Base-by-base conservation (phyloP, 148 eudicot species). In the Camellia lanceoleosa region DNA sequence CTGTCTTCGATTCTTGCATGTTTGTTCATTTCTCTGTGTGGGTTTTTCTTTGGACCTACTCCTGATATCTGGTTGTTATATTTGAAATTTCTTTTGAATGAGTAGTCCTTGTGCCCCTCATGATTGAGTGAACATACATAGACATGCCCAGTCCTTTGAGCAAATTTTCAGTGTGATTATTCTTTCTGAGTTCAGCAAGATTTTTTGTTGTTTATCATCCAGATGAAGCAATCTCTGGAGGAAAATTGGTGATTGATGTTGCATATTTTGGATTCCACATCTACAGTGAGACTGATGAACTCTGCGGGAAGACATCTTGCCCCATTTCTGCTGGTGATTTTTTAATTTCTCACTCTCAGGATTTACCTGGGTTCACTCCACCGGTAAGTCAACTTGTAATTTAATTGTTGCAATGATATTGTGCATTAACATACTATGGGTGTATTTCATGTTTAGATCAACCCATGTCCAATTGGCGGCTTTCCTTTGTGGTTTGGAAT, bases 311-410 rank as follows among this genome's bases (percentile, higher is more conserved):
- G 87, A 91, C 94, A 7, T 63, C 88, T 46, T 95, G 98, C 86
- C 98, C 98, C 18, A 81, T 89, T 79, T 74, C 91, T 42, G 60
- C 87, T 49, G 97, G 97, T 68, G 91, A 92, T 76, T 95, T 95
- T 81, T 80, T 88, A 61, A 90, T 95, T 75, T 87, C 98, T 81
- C 97, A 91, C 86, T 87, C 98, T 52, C 92, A 95, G 82, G 86
- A 80, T 43, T 83, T 95, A 81, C 97, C 98, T 49, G 88, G 84
- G 59, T 82, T 52, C 68, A 91, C 97, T 81, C 97, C 97, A 71
- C 98, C 98, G 72, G 98, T 95, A 80, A 93, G 97, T 84, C 80
- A 47, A 67, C 74, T 80, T 81, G 41, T 30, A 14, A n/a, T 43
- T 30, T 68, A 70, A 59, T 38, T 51, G 41, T 19, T 41, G 44